These are phyloP conservation scores for Hortaea werneckii DNA, from an alignment of 2,329 filamentous ascomycete genomes.

Conservation along the genomic window DNA sequence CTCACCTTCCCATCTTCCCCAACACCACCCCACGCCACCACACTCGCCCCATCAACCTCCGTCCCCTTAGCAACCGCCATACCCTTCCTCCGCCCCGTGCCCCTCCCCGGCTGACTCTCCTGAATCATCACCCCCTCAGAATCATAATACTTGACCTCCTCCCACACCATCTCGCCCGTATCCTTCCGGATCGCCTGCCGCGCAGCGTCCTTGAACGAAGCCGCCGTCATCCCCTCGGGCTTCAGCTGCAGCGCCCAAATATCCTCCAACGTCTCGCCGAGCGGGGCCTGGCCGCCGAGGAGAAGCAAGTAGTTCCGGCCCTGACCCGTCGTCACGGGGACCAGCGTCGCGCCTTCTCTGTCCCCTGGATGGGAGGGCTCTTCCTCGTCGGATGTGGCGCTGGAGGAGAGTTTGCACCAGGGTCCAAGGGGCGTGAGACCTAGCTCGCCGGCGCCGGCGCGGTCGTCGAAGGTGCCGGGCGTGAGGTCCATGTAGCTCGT, in stretches of 20 bases:
- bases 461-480: constrained; percentile 5
- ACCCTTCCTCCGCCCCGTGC: constrained; percentile 30
- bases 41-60: constrained; percentile 37
- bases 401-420: constrained; percentile 30
- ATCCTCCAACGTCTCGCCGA: constrained; percentile 26
- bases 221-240: constrained; percentile 35
- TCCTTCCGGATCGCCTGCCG: constrained; percentile 34
- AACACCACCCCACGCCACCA: constrained; percentile 46
- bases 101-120: constrained; percentile 25
- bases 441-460: constrained; percentile 4
- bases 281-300: constrained; percentile 34
- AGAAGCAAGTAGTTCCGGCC: constrained; percentile 44
- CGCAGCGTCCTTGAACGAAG: constrained; percentile 42
- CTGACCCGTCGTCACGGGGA: constrained; percentile 41
- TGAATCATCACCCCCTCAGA: constrained; percentile 29
- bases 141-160: constrained; percentile 40
- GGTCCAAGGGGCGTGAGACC: constrained; percentile 20
- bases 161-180: constrained; percentile 41
- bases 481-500: constrained; percentile 13
- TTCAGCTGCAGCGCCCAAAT: constrained; percentile 46
- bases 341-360: constrained; percentile 34
- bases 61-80: constrained; percentile 31
- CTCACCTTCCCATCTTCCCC: constrained; percentile 32
- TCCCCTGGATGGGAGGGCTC: constrained; percentile 30
- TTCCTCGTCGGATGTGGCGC: constrained; percentile 29